A percentile compares a stretch with the other conserved stretches of the same genome.
Conservation (phyloP, 2,329 filamentous ascomycete species). For the Lachnellula hyalina region DNA sequence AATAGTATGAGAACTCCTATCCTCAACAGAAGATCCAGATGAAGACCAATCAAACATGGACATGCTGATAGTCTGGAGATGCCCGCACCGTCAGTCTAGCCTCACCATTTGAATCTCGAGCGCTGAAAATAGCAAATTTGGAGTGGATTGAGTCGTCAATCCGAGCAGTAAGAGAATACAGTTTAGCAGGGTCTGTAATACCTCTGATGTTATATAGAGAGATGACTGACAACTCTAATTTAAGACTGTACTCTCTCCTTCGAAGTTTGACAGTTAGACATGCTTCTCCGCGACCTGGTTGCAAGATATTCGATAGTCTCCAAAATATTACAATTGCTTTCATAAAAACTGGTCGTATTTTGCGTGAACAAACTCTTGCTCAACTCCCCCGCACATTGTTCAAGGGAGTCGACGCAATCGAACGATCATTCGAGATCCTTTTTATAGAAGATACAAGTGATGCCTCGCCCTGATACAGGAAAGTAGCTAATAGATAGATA, state of each 20-base stretch:
- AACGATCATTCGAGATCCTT: not conserved
- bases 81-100: not conserved
- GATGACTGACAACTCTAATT: constrained; percentile 1
- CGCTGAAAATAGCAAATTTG: constrained; percentile 2
- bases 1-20: not conserved
- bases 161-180: not conserved
- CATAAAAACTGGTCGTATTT: not conserved
- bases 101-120: not conserved
- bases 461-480: no score
- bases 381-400: not conserved
- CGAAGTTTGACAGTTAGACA: not conserved
- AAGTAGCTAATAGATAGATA: no score
- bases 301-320: not conserved
- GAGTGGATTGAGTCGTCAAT: constrained; percentile 5
- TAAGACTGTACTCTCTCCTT: constrained; percentile 3
- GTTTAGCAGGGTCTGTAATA: not conserved
- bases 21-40: not conserved
- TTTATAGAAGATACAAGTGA: not conserved
- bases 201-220: not conserved
- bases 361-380: not conserved
- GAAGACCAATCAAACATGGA: not conserved
- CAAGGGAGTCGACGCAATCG: not conserved
- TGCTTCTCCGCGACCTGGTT: not conserved
- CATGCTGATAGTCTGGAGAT: not conserved
- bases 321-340: not conserved